Base-by-base conservation (phyloP, 2,329 filamentous ascomycete genomes). In the Diaporthe sp. region DNA sequence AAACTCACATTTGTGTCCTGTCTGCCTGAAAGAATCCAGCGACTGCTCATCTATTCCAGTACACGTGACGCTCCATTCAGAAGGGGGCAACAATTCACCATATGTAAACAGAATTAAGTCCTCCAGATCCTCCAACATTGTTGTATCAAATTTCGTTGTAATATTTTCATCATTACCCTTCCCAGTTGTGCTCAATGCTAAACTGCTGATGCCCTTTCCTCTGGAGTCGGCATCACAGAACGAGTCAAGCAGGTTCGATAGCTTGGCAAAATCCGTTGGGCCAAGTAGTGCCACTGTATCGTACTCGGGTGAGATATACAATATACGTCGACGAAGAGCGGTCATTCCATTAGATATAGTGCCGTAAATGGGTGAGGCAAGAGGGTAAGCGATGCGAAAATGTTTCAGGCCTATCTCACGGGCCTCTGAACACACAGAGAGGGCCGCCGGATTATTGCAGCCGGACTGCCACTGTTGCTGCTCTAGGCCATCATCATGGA, bases 271-370 rank as follows among this genome's bases (percentile, higher is more conserved):
- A 44, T 80, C 77, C 28, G 80, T 74, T 37, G 65, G 71, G 12
- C 83, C 83, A 12, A 85, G 78, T 72, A 85, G 31, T 4, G 79
- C 81, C 10, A 85, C 79, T 20, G 80, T 81, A 75, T 85, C 83
- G 63, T 75, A 39, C 42, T 76, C 74, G 6, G 82, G 82, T 44
- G 82, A 79, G 17, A 85, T 65, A 68, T 84, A 82, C 20, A 85
- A 31, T 31, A 31, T 31, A 4, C 28, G 28, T 31, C 28, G 28
- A 4, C 28, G 28, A 31, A 31, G 28, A 31, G 4, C 4, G 28
- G 28, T 4, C 28, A 4, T 31, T 31, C 28, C 28, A 4, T 31
- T 31, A 4, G 28, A 31, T 31, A 4, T 31, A 31, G 28, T 31
- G 28, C 28, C 28, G 28, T 3, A 4, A 31, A 31, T 4, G 28